These are phyloP conservation scores for Leccinum boreale DNA, from an alignment of 768 basidiomycete genomes.

Conservation along the genomic window DNA sequence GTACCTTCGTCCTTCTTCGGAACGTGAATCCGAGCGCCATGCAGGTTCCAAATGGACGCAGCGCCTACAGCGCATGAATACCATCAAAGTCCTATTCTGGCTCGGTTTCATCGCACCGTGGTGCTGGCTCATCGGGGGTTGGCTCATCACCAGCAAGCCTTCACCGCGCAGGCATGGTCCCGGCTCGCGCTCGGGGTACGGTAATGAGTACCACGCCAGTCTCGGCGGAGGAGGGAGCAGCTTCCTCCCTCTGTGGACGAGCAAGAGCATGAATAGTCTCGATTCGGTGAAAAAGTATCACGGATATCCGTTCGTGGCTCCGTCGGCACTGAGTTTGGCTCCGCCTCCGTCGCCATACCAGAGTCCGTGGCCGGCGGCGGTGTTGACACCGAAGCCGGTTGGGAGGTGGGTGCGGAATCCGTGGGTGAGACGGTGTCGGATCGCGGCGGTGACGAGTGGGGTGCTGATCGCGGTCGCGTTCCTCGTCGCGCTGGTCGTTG, in stretches of 20 bases:
- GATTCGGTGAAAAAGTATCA: conserved; percentile 43
- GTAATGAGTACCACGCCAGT: conserved; percentile 18
- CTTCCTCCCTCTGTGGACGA: conserved; percentile 29
- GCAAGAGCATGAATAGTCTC: conserved; percentile 40
- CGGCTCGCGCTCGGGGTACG: background rate
- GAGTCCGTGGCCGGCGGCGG: conserved; percentile 17
- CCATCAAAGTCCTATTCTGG: conserved; percentile 68
- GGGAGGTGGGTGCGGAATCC: conserved; percentile 25
- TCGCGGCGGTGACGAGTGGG: conserved; percentile 59
- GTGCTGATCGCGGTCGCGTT: conserved; percentile 46
- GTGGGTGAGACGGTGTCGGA: conserved; percentile 49
- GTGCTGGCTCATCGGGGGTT: conserved; percentile 76
- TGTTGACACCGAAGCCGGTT: conserved; percentile 19
- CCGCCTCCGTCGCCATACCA: conserved; percentile 25
- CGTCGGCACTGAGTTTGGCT: conserved; percentile 38
- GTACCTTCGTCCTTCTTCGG: conserved; percentile 33
- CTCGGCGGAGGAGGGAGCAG: conserved; percentile 43
- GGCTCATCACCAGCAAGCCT: conserved; percentile 43
- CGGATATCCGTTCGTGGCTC: conserved; percentile 60
- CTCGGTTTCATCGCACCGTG: conserved; percentile 69
- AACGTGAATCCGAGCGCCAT: conserved; percentile 30
- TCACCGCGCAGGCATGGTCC: conserved; percentile 13
- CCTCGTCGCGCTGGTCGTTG: conserved; percentile 48
- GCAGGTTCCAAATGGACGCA: conserved; percentile 13
- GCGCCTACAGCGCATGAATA: conserved; percentile 15